Evolutionary conservation across 2,329 filamentous ascomycete genomes (phyloP), one percentile per base, ranked within the genome.

Genomic region (Colletotrichum limetticola): DNA sequence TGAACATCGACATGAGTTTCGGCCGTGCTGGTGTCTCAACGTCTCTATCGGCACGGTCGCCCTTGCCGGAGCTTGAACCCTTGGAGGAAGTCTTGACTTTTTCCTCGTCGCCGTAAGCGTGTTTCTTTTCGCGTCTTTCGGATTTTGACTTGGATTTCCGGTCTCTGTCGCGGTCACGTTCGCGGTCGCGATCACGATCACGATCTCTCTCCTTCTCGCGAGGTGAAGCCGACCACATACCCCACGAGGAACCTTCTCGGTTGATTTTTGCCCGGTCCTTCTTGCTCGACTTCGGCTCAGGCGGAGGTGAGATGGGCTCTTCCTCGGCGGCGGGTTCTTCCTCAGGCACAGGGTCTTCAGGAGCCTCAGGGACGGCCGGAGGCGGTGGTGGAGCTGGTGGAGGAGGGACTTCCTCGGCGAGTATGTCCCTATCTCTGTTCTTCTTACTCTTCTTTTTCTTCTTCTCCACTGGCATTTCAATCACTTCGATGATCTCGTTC

Each of bases 241-340:
- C 92, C 94, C 95, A 97, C 35, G 93, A 91, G 14, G 87, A 87
- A 71, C 89, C 88, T 49, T 93, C 92, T 71, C 94, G 93, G 76
- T 91, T 93, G 75, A 95, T 90, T 78, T 92, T 94, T 32, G 93
- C 85, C 16, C 95, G 92, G 75, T 97, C 94, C 80, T 93, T 97
- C 83, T 91, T 94, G 4, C 87, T 87, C 5, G 88, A 90, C 73
- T 86, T 91, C 14, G 87, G 83, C 63, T 91, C 90, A 19, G 89
- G 83, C 5, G 87, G 86, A 32, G 88, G 86, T 8, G 87, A 85
- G 59, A 85, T 79, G 4, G 32, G 22, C 30, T 66, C 61, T n/a
- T 70, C 70, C 24, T 71, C 68, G 3, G 52, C 66, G 16, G 5
- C 37, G 8, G 65, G 65, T 42, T 72, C 70, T 19, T 70, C 70